Evolutionary conservation across 441 rosid genomes (phyloP).

Genomic region (Macaranga tanarius): DNA sequence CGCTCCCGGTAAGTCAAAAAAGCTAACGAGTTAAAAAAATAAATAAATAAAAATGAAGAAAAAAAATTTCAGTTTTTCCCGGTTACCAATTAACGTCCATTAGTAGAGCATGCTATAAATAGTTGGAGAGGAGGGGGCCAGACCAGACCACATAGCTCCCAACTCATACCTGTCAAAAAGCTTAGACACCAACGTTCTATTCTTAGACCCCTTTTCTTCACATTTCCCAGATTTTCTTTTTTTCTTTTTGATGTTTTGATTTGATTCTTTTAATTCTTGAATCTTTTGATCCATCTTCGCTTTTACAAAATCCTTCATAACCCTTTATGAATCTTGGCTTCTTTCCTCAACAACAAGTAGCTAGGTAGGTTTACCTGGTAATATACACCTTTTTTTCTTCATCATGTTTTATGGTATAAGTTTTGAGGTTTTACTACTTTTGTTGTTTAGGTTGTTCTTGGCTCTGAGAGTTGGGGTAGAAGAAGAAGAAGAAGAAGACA

Average conservation of each 20-base stretch:
- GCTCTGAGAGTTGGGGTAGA: not conserved
- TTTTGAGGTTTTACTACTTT: not conserved
- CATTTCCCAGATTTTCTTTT: constrained; percentile 17
- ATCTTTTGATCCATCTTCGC: constrained; percentile 11
- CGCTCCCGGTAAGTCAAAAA: constrained; percentile 29
- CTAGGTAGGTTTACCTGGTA: not conserved
- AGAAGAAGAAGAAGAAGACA: no score
- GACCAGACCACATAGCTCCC: constrained; percentile 28
- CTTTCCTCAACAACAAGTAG: not conserved
- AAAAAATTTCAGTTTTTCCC: not conserved
- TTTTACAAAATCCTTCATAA: not conserved
- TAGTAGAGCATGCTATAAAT: constrained; percentile 41
- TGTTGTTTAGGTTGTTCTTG: not conserved
- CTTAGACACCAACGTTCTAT: constrained; percentile 27
- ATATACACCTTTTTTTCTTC: not conserved
- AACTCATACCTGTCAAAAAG: constrained; percentile 33
- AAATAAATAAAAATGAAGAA: not conserved
- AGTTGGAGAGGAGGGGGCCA: constrained; percentile 38
- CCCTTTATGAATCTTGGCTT: constrained; percentile 12
- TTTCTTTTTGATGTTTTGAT: not conserved
- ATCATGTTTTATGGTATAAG: not conserved
- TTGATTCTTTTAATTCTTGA: constrained; percentile 14
- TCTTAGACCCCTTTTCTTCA: constrained; percentile 7
- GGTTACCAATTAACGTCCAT: constrained; percentile 32
- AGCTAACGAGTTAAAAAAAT: not conserved